These are phyloP conservation scores for Candida pseudoglaebosa DNA, from an alignment of 805 yeast species.

Conservation along the genomic window DNA sequence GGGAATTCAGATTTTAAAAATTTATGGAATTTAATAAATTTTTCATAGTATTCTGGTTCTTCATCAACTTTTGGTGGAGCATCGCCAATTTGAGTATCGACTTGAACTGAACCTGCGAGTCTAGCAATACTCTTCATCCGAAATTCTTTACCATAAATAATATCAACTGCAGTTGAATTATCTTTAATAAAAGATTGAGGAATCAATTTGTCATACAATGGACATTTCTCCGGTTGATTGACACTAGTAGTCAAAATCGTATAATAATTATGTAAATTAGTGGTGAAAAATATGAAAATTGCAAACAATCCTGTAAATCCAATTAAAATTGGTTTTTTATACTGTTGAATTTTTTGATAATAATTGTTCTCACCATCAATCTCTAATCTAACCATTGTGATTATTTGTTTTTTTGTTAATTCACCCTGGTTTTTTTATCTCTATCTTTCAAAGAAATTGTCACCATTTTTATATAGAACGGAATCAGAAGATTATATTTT, in stretches of 20 bases:
- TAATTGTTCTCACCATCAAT: constrained; percentile 8
- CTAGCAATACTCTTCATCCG: constrained; percentile 35
- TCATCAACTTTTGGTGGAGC: constrained; percentile 44
- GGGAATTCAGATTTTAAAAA: constrained; percentile 57
- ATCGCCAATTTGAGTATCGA: constrained; percentile 65
- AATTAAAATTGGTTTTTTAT: constrained; percentile 4
- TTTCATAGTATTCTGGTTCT: constrained; percentile 48
- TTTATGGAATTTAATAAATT: constrained; percentile 41
- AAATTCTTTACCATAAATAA: constrained; percentile 23
- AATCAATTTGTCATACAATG: constrained; percentile 18
- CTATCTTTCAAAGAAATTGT: too few species aligned
- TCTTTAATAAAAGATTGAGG: constrained; percentile 27
- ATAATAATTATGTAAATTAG: constrained; percentile 13
- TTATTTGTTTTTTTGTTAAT: too few species aligned
- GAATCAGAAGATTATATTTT: too few species aligned
- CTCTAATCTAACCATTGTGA: constrained; percentile 15
- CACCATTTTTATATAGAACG: too few species aligned
- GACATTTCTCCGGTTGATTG: constrained; percentile 17
- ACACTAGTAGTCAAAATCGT: constrained; percentile 14
- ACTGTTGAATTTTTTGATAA: constrained; percentile 1
- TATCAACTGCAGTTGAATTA: constrained; percentile 26
- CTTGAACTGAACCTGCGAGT: constrained; percentile 55
- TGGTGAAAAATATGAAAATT: constrained; percentile 13
- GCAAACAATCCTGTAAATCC: constrained; percentile 3
- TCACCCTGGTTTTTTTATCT: too few species aligned